Percentiles rank a stretch among this genome's conserved stretches.
Evolutionary conservation across 2,329 filamentous ascomycete species (phyloP).

Genomic region (Alternaria sp.): DNA sequence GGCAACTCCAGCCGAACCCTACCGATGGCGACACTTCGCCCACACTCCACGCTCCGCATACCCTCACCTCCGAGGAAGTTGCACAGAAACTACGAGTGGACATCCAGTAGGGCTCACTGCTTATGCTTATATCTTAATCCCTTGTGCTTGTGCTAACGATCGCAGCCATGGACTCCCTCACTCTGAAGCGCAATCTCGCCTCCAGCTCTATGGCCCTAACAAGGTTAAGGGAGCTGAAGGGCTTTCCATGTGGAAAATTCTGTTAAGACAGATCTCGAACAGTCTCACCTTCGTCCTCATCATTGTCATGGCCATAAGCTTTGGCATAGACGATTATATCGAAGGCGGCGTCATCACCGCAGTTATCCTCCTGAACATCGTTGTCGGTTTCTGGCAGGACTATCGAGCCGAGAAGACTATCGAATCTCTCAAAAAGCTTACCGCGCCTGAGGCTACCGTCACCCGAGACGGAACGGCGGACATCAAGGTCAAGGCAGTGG

Average conservation of each 20-base stretch:
- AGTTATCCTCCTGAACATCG: constrained; percentile 73
- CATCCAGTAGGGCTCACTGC: constrained; percentile 38
- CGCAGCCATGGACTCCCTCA: constrained; percentile 67
- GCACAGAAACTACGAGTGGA: constrained; percentile 49
- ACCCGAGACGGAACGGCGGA: constrained; percentile 47
- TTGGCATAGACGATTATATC: constrained; percentile 71
- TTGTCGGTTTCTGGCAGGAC: constrained; percentile 68
- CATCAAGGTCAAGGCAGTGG: constrained; percentile 48
- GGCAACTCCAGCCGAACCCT: constrained; percentile 34
- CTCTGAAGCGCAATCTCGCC: constrained; percentile 70
- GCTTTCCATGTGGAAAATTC: constrained; percentile 77
- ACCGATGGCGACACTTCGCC: constrained; percentile 31
- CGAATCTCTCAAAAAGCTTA: constrained; percentile 52
- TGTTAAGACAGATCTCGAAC: constrained; percentile 80
- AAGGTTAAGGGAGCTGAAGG: constrained; percentile 75
- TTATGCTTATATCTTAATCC: neutral
- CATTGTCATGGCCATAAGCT: constrained; percentile 74
- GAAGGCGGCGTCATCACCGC: constrained; percentile 71
- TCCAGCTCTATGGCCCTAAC: constrained; percentile 74
- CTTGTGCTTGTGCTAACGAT: constrained; percentile 28
- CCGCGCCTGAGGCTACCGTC: constrained; percentile 51
- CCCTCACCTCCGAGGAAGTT: constrained; percentile 47
- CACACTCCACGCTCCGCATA: constrained; percentile 46
- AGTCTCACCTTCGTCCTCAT: constrained; percentile 77
- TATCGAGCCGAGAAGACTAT: constrained; percentile 55